Evolutionary conservation across 257 asterid genomes (phyloP).

Genomic region (Penstemon davidsonii): DNA sequence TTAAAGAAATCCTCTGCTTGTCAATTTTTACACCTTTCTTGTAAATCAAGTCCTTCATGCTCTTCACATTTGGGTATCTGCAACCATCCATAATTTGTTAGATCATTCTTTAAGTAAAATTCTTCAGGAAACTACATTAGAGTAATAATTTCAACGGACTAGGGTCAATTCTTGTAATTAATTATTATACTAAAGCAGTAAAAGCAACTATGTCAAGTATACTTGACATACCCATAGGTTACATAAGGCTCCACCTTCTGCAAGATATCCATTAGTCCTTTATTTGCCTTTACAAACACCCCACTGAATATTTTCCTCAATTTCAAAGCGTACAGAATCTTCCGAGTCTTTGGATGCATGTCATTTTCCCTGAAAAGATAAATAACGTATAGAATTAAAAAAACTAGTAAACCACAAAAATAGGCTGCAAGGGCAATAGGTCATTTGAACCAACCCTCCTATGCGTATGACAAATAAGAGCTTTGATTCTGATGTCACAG

Average conservation of each 20-base stretch:
- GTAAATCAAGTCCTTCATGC: slow-evolving; percentile 85
- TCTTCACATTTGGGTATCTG: slow-evolving; percentile 83
- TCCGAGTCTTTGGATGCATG: slow-evolving; percentile 72
- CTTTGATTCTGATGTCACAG: slow-evolving; percentile 46
- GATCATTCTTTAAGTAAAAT: too few species aligned
- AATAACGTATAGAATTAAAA: background rate
- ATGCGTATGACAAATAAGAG: slow-evolving; percentile 79
- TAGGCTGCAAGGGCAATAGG: too few species aligned
- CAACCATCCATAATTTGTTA: slow-evolving; percentile 8
- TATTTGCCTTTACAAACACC: slow-evolving; percentile 74
- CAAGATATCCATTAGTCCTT: slow-evolving; percentile 55
- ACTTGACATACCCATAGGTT: slow-evolving; percentile 77
- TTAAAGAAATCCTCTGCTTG: slow-evolving; percentile 66
- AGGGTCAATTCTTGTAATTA: background rate
- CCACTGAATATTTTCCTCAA: slow-evolving; percentile 68
- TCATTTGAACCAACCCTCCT: slow-evolving; percentile 64
- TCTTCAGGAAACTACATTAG: too few species aligned
- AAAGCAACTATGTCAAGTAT: slow-evolving; percentile 5
- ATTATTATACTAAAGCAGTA: slow-evolving; percentile 11
- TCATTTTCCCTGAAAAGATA: slow-evolving; percentile 68
- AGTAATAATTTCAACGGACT: too few species aligned
- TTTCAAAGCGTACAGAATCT: slow-evolving; percentile 66
- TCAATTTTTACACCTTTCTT: slow-evolving; percentile 78
- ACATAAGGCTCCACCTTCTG: slow-evolving; percentile 84
- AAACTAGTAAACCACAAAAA: background rate